Base-by-base conservation (phyloP, 306 rosid genomes). In the Quercus robur region DNA sequence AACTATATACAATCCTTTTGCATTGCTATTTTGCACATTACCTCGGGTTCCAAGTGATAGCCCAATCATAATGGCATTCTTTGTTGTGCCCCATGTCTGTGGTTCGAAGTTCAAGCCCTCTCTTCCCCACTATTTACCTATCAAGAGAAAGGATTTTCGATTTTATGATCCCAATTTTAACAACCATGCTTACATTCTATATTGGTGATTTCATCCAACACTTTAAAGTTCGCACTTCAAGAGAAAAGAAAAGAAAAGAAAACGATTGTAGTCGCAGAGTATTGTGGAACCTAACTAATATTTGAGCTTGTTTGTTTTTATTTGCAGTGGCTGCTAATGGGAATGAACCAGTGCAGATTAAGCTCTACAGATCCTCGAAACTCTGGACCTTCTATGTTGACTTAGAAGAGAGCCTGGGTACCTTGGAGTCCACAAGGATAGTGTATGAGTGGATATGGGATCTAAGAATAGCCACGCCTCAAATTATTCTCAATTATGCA, bases 321-420 rank as follows among this genome's bases (percentile, higher is more conserved):
- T 69, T 78, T 86, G 85, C 83, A 94, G 98, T 93, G 90, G 97
- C 95, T 78, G 86, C 94, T 77, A 95, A 94, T 85, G 98, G 99
- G 72, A 88, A 86, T 80, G 91, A 88, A 85, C 97, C 94, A 1
- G 95, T 94, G 38, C 97, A 94, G 87, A 93, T 94, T 87, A 93
- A 82, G 86, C 85, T 95, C 26, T 92, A 93, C 81, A 95, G 83
- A 74, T 95, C 97, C 35, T 73, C 90, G 84, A 93, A 95, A 81
- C 84, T 94, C 79, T 95, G 98, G 97, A 88, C 97, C 35, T 95
- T 93, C 70, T 95, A 91, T 56, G 97, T 91, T 56, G 99, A 95
- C 76, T 81, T 93, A 87, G 97, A 95, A 82, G 97, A 95, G 86
- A 91, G 97, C 57, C 81, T 93, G 26, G 98, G 99, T 67, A 78